Conservation (phyloP, 768 basidiomycete species). For the Pholiota molesta region DNA sequence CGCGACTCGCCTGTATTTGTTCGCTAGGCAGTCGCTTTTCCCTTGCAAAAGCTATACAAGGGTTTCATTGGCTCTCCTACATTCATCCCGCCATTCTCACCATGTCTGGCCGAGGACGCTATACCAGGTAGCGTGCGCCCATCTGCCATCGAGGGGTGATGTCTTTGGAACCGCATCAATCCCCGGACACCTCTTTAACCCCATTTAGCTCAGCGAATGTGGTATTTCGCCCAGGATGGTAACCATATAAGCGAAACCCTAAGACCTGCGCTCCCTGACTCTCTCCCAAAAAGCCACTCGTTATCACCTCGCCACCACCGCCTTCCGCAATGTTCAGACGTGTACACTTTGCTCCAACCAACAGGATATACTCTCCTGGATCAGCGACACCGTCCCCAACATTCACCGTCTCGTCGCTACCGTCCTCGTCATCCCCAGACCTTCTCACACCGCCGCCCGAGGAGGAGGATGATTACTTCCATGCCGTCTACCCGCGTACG, state of each 20-base stretch:
- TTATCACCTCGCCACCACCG: conserved; percentile 12
- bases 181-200: conserved; percentile 1
- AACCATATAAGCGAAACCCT: conserved; percentile 33
- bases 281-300: conserved; percentile 14
- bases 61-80: background rate
- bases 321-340: conserved; percentile 35
- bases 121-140: background rate
- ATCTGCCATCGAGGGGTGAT: no score
- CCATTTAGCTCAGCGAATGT: background rate
- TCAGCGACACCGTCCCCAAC: conserved; percentile 41
- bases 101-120: background rate
- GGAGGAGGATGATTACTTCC: conserved; percentile 23
- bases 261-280: conserved; percentile 21
- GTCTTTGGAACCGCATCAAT: background rate
- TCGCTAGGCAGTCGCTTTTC: no score
- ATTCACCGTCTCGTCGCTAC: conserved; percentile 36
- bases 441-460: conserved; percentile 39
- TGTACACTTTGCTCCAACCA: conserved; percentile 44
- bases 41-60: no score
- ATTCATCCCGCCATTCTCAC: background rate
- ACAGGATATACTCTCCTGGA: conserved; percentile 37
- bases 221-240: conserved; percentile 11
- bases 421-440: conserved; percentile 39
- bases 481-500: conserved; percentile 31
- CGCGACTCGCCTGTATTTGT: no score